Evolutionary conservation across 495 filamentous ascomycete species (phyloP).

Genomic region (Talaromyces wortmannii): DNA sequence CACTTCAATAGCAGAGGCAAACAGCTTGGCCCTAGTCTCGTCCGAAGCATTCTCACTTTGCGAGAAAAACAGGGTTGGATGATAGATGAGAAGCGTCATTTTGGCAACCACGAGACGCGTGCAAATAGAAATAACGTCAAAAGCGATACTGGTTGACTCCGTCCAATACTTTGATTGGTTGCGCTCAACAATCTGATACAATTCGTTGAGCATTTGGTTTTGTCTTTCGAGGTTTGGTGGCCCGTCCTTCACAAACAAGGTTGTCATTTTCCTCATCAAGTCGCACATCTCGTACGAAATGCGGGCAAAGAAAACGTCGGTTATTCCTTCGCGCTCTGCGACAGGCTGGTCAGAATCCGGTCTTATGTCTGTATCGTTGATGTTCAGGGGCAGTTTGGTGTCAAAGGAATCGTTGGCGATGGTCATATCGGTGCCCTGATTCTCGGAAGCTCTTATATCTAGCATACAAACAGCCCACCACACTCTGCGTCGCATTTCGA

Average conservation of each 20-base stretch:
- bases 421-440: slow-evolving; percentile 64
- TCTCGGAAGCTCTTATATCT: slow-evolving; percentile 60
- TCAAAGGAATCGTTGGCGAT: slow-evolving; percentile 59
- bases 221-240: not conserved
- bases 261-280: not conserved
- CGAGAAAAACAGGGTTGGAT: not conserved
- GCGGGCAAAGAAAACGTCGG: not conserved
- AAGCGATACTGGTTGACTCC: not conserved
- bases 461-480: slow-evolving; percentile 68
- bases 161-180: not conserved
- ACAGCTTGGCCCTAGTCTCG: not conserved
- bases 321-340: not conserved
- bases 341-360: not conserved
- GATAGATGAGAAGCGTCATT: not conserved
- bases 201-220: not conserved
- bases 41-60: not conserved
- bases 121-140: not conserved
- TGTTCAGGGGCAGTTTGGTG: slow-evolving; percentile 55
- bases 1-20: slow-evolving; percentile 31
- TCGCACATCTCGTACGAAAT: not conserved
- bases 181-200: not conserved
- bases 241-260: not conserved
- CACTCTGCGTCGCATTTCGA: slow-evolving; percentile 64
- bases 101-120: not conserved
- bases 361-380: slow-evolving; percentile 15